These are phyloP conservation scores for Trichothecium sympodiale DNA, from an alignment of 2,329 filamentous ascomycete genomes.

Conservation along the genomic window DNA sequence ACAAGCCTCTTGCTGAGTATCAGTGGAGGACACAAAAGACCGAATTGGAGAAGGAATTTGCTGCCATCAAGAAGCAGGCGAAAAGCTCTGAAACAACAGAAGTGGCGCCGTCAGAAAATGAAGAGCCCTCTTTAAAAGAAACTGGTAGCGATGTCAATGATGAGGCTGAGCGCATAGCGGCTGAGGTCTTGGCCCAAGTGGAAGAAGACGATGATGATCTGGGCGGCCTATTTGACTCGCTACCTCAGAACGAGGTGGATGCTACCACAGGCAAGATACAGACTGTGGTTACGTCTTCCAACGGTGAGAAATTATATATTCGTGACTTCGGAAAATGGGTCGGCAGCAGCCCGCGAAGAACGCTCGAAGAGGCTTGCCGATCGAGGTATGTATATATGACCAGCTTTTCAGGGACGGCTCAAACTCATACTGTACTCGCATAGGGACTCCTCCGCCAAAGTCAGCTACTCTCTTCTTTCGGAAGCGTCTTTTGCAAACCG, in stretches of 20 bases:
- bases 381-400: slow-evolving; percentile 43
- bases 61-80: slow-evolving; percentile 30
- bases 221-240: slow-evolving; percentile 41
- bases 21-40: slow-evolving; percentile 52
- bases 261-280: slow-evolving; percentile 44
- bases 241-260: slow-evolving; percentile 51
- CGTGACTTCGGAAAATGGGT: slow-evolving; percentile 77
- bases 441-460: slow-evolving; percentile 58
- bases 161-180: slow-evolving; percentile 47
- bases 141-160: slow-evolving; percentile 31
- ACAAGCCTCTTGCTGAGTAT: slow-evolving; percentile 52
- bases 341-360: slow-evolving; percentile 63
- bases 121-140: slow-evolving; percentile 5
- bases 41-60: slow-evolving; percentile 50
- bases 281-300: slow-evolving; percentile 40
- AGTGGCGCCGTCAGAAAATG: slow-evolving; percentile 2
- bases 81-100: slow-evolving; percentile 13
- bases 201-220: slow-evolving; percentile 44
- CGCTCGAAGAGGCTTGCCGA: slow-evolving; percentile 80
- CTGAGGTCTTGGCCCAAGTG: slow-evolving; percentile 42
- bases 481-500: slow-evolving; percentile 64
- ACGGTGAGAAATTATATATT: slow-evolving; percentile 49
- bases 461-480: slow-evolving; percentile 61
- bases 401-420: background rate
- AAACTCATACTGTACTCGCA: slow-evolving; percentile 3